A percentile compares a stretch with the other conserved stretches of the same genome.
These are phyloP conservation scores for Ogataea thermomethanolica DNA, from an alignment of 805 yeast species.

Conservation along the genomic window DNA sequence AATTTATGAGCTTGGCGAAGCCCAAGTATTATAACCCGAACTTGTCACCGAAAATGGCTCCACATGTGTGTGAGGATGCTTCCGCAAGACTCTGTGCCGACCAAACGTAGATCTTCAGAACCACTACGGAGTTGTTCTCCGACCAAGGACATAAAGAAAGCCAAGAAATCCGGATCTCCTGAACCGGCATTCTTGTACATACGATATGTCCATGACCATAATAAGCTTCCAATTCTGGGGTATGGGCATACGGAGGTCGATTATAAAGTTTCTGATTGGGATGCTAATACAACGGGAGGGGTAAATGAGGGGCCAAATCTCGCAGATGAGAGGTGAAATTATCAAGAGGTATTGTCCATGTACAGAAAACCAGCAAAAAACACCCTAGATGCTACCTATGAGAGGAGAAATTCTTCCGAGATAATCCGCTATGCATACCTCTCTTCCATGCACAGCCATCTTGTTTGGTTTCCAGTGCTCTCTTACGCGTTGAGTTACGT, in stretches of 20 bases:
- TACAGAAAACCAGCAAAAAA: neutral
- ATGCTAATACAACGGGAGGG: constrained; percentile 1
- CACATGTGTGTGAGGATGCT: no score
- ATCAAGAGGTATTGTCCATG: neutral
- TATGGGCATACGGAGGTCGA: constrained; percentile 1
- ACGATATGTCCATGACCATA: neutral
- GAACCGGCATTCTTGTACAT: neutral
- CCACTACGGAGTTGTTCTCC: neutral
- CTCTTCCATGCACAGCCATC: constrained; percentile 2
- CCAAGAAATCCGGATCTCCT: neutral
- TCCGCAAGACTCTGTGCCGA: no score
- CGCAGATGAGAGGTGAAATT: neutral
- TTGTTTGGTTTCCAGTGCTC: no score
- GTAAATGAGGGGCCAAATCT: constrained; percentile 4
- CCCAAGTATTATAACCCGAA: no score
- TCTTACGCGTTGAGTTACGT: no score
- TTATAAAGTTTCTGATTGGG: neutral
- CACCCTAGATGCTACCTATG: neutral
- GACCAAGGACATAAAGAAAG: neutral
- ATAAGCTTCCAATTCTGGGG: neutral
- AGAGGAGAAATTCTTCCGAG: constrained; percentile 6
- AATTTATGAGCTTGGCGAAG: no score
- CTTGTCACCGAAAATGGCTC: no score
- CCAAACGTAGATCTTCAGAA: no score
- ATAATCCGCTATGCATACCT: constrained; percentile 9